A percentile compares a stretch with the other conserved stretches of the same genome.
These are phyloP conservation scores for Styphnolobium japonicum DNA, from an alignment of 306 rosid genomes.

Conservation along the genomic window DNA sequence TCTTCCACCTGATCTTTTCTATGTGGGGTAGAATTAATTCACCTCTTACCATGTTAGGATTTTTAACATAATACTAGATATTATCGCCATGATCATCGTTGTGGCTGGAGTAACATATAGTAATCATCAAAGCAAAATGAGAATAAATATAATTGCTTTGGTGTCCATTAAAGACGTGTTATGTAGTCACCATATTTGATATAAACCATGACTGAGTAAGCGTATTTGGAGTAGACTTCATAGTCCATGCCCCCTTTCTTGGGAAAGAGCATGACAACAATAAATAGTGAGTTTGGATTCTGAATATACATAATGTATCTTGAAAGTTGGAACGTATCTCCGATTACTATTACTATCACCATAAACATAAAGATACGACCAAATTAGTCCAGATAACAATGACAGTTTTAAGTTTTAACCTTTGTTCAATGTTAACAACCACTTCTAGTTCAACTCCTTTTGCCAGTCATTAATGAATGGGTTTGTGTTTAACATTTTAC, in stretches of 20 bases:
- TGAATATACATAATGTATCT: background rate
- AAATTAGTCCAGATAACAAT: background rate
- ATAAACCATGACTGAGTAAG: background rate
- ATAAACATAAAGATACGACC: background rate
- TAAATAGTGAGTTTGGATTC: background rate
- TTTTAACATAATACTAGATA: background rate
- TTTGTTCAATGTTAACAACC: too few relatives aligned
- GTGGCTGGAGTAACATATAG: background rate
- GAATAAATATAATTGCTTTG: background rate
- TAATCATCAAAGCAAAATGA: background rate
- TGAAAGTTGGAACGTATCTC: background rate
- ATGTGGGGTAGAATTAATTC: background rate
- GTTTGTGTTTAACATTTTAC: background rate
- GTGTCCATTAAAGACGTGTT: background rate
- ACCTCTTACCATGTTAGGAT: background rate
- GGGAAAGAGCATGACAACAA: background rate
- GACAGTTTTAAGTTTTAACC: background rate
- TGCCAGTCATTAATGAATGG: background rate
- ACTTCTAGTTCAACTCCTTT: background rate
- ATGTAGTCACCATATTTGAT: background rate
- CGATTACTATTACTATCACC: background rate
- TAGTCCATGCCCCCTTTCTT: background rate
- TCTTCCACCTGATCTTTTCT: background rate
- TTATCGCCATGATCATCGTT: background rate
- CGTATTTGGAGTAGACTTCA: background rate